Conservation (phyloP, 495 filamentous ascomycete genomes). For the Podospora pseudoanserina region DNA sequence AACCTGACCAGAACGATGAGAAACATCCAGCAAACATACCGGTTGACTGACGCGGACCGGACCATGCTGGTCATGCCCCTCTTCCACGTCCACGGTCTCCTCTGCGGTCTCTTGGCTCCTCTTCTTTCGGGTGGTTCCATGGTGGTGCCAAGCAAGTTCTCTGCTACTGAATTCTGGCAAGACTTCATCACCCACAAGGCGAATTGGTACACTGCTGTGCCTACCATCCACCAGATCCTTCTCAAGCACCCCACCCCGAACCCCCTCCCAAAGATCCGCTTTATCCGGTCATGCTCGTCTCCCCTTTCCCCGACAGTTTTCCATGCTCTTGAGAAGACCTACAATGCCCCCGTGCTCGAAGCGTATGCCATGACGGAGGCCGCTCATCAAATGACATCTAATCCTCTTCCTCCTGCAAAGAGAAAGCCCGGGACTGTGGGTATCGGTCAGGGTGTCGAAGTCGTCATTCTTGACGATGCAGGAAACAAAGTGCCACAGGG, state of each 20-base stretch:
- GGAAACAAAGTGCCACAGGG: constrained; percentile 62
- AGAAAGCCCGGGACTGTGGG: constrained; percentile 77
- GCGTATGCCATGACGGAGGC: constrained; percentile 93
- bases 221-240: constrained; percentile 85
- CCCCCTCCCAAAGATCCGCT: constrained; percentile 68
- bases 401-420: constrained; percentile 69
- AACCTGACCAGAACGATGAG: constrained; percentile 63
- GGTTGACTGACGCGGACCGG: constrained; percentile 61
- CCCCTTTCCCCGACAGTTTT: constrained; percentile 74
- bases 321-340: constrained; percentile 65
- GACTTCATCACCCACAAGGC: constrained; percentile 66
- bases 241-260: constrained; percentile 63
- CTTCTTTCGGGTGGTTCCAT: constrained; percentile 69
- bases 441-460: constrained; percentile 74
- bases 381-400: constrained; percentile 85
- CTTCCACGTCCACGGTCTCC: constrained; percentile 82
- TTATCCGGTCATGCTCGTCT: constrained; percentile 83
- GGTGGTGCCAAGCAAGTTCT: constrained; percentile 70
- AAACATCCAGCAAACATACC: constrained; percentile 73
- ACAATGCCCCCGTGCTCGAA: constrained; percentile 76
- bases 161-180: constrained; percentile 76
- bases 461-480: constrained; percentile 65
- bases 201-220: constrained; percentile 86
- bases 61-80: constrained; percentile 89
- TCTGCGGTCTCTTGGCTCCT: constrained; percentile 74